Base-by-base conservation (phyloP, 78 protist genomes). In the Dictyostelium discoideum region DNA sequence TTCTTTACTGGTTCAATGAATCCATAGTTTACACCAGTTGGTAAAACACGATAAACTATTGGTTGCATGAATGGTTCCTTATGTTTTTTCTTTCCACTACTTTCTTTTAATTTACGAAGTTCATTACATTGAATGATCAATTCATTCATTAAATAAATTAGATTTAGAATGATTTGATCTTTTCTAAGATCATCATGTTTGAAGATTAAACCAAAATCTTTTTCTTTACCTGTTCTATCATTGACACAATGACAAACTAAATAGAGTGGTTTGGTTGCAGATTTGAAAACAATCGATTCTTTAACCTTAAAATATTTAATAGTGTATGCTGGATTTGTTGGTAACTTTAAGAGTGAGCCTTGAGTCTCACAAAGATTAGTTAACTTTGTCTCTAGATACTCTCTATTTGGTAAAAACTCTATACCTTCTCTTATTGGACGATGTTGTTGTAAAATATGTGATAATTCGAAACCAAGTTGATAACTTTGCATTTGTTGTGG, bases 91-190 rank as follows among this genome's bases (percentile, higher is more conserved):
- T 74, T 74, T 16, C 9, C 42, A 29, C 16, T 3, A 2, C 0
- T 37, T 37, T 74, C 81, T 74, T 32, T 74, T 4, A 26, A 7
- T 60, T 60, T 20, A 26, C 39, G 77, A 37, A 48, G 81, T 13
- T 29, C 22, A 16, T 74, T 74, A 32, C 13, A 74, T 5, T 74
- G 26, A 6, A 74, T 18, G 37, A 74, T 74, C 11, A 74, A 32
- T 29, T 96, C 84, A 9, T 79, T 37, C 99, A 99, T 98, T 63
- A 99, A 84, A 32, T 18, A 13, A 76, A 99, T 92, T 32, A 99
- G 39, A 85, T 98, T 99, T 78, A 95, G 89, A 79, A 98, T 98
- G 54, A 97, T 20, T 87, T 78, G 48, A 42, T 95, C 92, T 9
- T 84, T 95, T 82, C 87, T 92, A 3, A 67, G 39, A 22, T 76